phyloP scores from a whole-genome alignment of 441 rosid species.

The Pelargonium australe region DNA sequence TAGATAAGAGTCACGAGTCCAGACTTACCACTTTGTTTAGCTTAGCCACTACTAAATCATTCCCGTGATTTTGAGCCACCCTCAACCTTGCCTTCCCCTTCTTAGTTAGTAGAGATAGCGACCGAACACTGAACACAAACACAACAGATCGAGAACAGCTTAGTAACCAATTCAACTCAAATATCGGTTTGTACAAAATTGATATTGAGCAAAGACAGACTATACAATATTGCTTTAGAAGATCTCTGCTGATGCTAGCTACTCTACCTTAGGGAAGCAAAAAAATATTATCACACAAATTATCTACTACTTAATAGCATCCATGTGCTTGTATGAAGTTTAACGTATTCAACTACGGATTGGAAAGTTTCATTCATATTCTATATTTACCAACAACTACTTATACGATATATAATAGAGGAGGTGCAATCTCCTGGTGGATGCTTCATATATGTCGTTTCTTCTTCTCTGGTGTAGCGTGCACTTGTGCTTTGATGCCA shows the following conservation, averaged over 20 bases:
- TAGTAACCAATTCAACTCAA: too few relatives aligned
- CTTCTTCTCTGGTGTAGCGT: slow-evolving; percentile 87
- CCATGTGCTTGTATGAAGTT: background rate
- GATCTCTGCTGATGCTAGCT: background rate
- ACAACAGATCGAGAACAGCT: too few relatives aligned
- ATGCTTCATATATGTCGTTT: slow-evolving; percentile 35
- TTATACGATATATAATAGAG: background rate
- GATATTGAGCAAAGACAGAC: too few relatives aligned
- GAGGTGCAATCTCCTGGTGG: background rate
- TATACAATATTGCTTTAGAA: too few relatives aligned
- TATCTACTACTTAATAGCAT: background rate
- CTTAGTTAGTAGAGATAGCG: too few relatives aligned
- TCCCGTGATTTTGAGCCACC: slow-evolving; percentile 2
- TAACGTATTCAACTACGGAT: background rate
- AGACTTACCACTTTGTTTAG: background rate
- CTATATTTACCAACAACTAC: slow-evolving; percentile 6
- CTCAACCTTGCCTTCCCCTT: background rate
- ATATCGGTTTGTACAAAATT: too few relatives aligned
- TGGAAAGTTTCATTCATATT: background rate
- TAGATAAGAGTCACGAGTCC: slow-evolving; percentile 3
- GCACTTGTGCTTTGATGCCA: slow-evolving; percentile 81
- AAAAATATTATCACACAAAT: background rate
- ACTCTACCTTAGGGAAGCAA: background rate
- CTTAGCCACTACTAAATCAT: background rate
- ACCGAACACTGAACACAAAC: too few relatives aligned